Evolutionary conservation across 2,329 filamentous ascomycete species (phyloP).

Genomic region (Leptosphaerulina australis): DNA sequence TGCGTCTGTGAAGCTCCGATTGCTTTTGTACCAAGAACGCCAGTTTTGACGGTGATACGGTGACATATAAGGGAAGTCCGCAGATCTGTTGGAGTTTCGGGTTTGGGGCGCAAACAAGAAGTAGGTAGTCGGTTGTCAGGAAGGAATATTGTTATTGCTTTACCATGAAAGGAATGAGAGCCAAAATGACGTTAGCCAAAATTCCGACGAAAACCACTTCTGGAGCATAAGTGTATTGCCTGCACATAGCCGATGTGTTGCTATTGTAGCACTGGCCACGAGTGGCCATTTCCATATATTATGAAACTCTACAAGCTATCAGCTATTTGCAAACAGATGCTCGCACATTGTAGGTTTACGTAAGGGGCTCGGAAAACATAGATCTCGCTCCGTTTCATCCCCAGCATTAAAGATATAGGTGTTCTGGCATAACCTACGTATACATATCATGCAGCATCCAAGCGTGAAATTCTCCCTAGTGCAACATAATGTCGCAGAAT

Average conservation of each 20-base stretch:
- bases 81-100: no score
- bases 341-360: neutral
- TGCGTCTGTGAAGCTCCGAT: no score
- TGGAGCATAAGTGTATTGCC: neutral
- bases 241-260: neutral
- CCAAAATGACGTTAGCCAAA: no score
- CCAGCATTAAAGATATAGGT: conserved; percentile 15
- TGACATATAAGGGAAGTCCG: no score
- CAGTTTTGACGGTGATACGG: no score
- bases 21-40: no score
- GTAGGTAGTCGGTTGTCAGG: no score
- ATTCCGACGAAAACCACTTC: no score
- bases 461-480: conserved; percentile 17
- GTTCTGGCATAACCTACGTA: conserved; percentile 19
- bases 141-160: no score
- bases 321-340: neutral
- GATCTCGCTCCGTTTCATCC: neutral
- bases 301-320: neutral
- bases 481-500: conserved; percentile 22
- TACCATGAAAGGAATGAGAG: no score
- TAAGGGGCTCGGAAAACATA: neutral
- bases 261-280: neutral
- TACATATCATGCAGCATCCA: conserved; percentile 29
- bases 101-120: no score
- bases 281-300: neutral